Conservation (phyloP, 352 stramenopile genomes). For the Phytopythium sindhum region DNA sequence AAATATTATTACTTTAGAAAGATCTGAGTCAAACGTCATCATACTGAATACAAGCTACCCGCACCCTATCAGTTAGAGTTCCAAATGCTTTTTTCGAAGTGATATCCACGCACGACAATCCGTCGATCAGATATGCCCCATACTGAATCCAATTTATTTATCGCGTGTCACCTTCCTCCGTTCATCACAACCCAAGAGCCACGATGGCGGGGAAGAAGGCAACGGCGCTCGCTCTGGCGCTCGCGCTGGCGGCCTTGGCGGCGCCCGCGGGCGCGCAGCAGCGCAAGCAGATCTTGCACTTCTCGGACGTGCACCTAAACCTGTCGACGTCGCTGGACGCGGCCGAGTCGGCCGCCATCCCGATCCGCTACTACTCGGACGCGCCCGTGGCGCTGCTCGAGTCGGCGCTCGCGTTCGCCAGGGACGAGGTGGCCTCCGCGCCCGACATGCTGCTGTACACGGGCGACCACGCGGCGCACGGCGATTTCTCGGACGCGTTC, state of each 20-base stretch:
- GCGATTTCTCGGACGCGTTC: conserved; percentile 54
- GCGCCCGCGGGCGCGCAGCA: conserved; percentile 8
- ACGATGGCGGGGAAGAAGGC: not conserved
- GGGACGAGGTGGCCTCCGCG: conserved; percentile 42
- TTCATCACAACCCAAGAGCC: not conserved
- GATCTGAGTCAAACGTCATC: too few relatives aligned
- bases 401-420: conserved; percentile 63
- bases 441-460: conserved; percentile 82
- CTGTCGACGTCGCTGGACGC: conserved; percentile 44
- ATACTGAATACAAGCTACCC: too few relatives aligned
- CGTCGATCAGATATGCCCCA: not conserved
- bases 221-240: not conserved
- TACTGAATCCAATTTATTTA: conserved; percentile 1
- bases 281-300: conserved; percentile 59
- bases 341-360: conserved; percentile 29
- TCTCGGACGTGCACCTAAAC: conserved; percentile 86
- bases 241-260: not conserved
- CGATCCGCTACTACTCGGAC: conserved; percentile 51
- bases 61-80: not conserved
- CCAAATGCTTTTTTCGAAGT: not conserved
- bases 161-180: not conserved
- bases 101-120: too few relatives aligned
- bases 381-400: conserved; percentile 56
- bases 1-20: too few relatives aligned
- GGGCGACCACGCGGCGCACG: conserved; percentile 73